phyloP scores from a whole-genome alignment of 345 rosid genomes.

The Erucastrum elatum region DNA sequence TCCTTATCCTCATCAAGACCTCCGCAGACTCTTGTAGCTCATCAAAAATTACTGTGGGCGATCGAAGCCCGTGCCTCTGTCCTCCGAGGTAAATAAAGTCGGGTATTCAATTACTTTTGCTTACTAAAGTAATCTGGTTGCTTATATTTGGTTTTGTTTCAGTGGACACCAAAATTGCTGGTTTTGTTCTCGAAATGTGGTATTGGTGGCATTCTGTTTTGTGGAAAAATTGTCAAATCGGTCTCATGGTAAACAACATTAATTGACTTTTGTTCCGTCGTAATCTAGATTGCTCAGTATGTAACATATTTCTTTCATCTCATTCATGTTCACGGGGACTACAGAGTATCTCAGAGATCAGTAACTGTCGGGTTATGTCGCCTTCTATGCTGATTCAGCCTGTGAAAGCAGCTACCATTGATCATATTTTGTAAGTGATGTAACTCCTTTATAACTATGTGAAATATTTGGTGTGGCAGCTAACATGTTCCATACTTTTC shows the following conservation, averaged over 20 bases:
- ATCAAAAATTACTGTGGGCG: slow-evolving; percentile 77
- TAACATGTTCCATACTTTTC: slow-evolving; percentile 12
- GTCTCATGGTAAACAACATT: slow-evolving; percentile 49
- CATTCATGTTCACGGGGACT: slow-evolving; percentile 30
- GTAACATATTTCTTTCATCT: slow-evolving; percentile 25
- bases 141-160: slow-evolving; percentile 29
- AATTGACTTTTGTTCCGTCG: slow-evolving; percentile 1
- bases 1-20: slow-evolving; percentile 68
- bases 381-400: slow-evolving; percentile 66
- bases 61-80: slow-evolving; percentile 70
- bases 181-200: slow-evolving; percentile 87
- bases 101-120: slow-evolving; percentile 3
- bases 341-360: slow-evolving; percentile 52
- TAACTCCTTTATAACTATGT: slow-evolving; percentile 1
- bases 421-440: slow-evolving; percentile 64
- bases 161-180: slow-evolving; percentile 61
- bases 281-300: slow-evolving; percentile 15
- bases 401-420: slow-evolving; percentile 49
- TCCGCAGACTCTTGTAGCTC: slow-evolving; percentile 77
- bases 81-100: slow-evolving; percentile 48
- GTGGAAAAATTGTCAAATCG: slow-evolving; percentile 58
- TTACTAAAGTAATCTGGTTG: slow-evolving; percentile 15
- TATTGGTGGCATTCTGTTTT: slow-evolving; percentile 83
- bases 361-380: slow-evolving; percentile 42
- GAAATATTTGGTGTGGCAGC: slow-evolving; percentile 5